These are phyloP conservation scores for Eucalyptus cladocalyx DNA, from an alignment of 345 rosid species.

Conservation along the genomic window DNA sequence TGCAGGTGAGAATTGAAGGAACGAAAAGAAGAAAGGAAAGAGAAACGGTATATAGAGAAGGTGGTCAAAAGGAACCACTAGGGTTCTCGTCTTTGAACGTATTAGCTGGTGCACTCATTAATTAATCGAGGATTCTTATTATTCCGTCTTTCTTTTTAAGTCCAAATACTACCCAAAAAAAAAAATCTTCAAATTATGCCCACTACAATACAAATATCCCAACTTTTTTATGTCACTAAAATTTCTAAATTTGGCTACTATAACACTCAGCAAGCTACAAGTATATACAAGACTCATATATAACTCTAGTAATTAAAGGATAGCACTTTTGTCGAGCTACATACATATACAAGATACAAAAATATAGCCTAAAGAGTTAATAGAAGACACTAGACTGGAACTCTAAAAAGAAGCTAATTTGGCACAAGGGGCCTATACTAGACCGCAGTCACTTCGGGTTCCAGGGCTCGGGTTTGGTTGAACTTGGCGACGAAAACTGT, in stretches of 20 bases:
- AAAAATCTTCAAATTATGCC: background rate
- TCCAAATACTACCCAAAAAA: background rate
- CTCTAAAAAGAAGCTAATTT: background rate
- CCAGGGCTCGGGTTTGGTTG: slow-evolving; percentile 15
- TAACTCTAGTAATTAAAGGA: background rate
- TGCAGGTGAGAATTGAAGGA: background rate
- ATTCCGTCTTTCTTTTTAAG: background rate
- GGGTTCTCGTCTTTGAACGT: background rate
- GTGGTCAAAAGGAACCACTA: background rate
- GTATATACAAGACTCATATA: background rate
- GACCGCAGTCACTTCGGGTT: background rate
- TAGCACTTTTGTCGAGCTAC: background rate
- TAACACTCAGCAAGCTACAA: background rate
- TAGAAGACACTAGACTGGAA: background rate
- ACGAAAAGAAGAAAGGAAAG: background rate
- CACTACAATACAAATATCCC: too few species aligned
- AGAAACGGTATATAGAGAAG: slow-evolving; percentile 8
- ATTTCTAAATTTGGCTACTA: background rate
- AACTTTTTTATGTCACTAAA: background rate
- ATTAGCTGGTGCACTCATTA: slow-evolving; percentile 13
- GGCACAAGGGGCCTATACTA: background rate
- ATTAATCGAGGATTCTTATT: background rate
- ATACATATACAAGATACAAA: background rate
- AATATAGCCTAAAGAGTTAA: background rate
- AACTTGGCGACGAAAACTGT: slow-evolving; percentile 40